Conservation (phyloP, 164 flowering plant genomes). For the Tetracentron sinense region DNA sequence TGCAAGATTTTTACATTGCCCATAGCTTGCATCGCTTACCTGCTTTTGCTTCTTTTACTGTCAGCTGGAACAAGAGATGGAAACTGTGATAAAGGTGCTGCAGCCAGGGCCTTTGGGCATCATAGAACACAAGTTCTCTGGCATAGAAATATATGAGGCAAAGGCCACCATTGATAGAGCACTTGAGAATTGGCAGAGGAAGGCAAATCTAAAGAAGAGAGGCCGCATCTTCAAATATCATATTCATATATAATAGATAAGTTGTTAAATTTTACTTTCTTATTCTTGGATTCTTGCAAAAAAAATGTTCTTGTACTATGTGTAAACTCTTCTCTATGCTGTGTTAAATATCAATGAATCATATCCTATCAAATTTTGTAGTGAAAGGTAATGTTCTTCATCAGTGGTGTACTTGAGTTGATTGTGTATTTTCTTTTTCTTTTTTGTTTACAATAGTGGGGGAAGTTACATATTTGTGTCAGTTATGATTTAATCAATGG, state of each 20-base stretch:
- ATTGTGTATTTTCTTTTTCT: not conserved
- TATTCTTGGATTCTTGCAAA: not conserved
- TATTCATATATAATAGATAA: constrained; percentile 31
- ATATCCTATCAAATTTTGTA: not conserved
- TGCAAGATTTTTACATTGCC: not conserved
- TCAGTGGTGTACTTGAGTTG: not conserved
- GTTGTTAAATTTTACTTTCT: constrained; percentile 1
- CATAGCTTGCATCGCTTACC: not conserved
- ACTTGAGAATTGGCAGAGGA: constrained; percentile 67
- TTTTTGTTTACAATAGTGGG: not conserved
- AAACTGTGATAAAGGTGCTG: constrained; percentile 79
- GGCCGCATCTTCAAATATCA: constrained; percentile 40
- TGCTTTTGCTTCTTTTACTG: constrained; percentile 30
- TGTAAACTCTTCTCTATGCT: not conserved
- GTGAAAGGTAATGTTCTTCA: not conserved
- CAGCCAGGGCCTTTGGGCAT: constrained; percentile 94
- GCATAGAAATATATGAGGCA: constrained; percentile 61
- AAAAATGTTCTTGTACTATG: not conserved
- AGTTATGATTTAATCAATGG: not conserved
- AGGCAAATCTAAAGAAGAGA: constrained; percentile 42
- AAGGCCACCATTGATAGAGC: constrained; percentile 51
- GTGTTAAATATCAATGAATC: not conserved
- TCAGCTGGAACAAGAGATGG: constrained; percentile 81
- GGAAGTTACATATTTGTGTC: not conserved
- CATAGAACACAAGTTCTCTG: constrained; percentile 81